Evolutionary conservation across 495 filamentous ascomycete genomes (phyloP).

Genomic region (Xylona heveae): DNA sequence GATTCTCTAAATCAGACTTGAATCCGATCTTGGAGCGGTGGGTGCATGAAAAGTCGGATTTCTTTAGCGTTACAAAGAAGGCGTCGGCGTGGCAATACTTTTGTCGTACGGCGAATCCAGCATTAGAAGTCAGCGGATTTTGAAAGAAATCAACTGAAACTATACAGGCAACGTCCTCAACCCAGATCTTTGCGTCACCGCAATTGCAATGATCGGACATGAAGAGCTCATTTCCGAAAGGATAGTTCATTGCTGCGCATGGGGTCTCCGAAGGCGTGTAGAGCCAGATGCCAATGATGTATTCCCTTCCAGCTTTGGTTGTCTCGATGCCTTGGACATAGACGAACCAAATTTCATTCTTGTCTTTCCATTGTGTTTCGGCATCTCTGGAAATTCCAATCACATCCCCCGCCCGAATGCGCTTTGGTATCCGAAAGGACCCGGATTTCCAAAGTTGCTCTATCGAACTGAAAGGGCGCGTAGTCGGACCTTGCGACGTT

Average conservation of each 20-base stretch:
- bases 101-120: conserved; percentile 43
- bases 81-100: conserved; percentile 31
- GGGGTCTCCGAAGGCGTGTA: conserved; percentile 48
- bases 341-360: conserved; percentile 32
- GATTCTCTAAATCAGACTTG: conserved; percentile 3
- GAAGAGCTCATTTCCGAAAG: conserved; percentile 48
- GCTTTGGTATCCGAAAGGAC: conserved; percentile 6
- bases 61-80: conserved; percentile 30
- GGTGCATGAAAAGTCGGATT: conserved; percentile 21
- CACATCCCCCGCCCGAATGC: conserved; percentile 25
- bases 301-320: conserved; percentile 12
- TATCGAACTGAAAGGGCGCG: background rate
- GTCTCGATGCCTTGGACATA: conserved; percentile 35
- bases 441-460: conserved; percentile 2
- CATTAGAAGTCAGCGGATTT: conserved; percentile 14
- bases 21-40: conserved; percentile 16
- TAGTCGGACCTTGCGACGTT: background rate
- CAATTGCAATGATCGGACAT: conserved; percentile 61
- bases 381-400: conserved; percentile 23
- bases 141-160: conserved; percentile 33
- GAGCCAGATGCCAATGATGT: conserved; percentile 46
- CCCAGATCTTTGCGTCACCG: conserved; percentile 20
- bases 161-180: conserved; percentile 28
- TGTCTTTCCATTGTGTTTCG: conserved; percentile 33
- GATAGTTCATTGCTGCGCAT: conserved; percentile 39